phyloP scores from a whole-genome alignment of 2,329 filamentous ascomycete species.

The Verticillium nonalfalfae region DNA sequence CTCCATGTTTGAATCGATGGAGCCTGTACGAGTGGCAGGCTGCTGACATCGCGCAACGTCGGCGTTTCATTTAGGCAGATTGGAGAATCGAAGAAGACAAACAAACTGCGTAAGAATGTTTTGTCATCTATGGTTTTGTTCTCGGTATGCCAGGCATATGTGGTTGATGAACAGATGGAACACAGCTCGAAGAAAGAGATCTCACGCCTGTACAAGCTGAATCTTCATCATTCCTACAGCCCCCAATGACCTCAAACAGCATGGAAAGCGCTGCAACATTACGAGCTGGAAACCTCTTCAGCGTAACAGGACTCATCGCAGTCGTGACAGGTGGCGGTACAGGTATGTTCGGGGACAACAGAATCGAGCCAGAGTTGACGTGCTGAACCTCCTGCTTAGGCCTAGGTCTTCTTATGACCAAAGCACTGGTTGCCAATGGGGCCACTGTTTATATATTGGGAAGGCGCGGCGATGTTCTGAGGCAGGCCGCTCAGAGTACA shows the following conservation, averaged over 20 bases:
- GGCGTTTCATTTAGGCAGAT: no score
- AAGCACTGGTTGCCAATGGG: slow-evolving; percentile 17
- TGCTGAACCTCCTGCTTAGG: slow-evolving; percentile 20
- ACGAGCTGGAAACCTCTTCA: slow-evolving; percentile 32
- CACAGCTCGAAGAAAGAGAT: neutral
- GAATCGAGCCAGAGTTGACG: neutral
- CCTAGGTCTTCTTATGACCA: slow-evolving; percentile 52
- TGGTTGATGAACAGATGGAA: neutral
- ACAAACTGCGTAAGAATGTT: neutral
- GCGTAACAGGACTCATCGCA: slow-evolving; percentile 48
- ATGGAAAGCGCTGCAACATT: neutral
- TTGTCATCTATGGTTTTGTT: neutral
- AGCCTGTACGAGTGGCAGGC: neutral
- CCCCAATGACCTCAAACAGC: neutral
- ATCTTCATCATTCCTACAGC: neutral
- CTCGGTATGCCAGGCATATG: neutral
- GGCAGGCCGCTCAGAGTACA: slow-evolving; percentile 36
- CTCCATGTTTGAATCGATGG: neutral
- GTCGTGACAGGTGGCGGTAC: slow-evolving; percentile 55
- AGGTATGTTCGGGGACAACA: slow-evolving; percentile 26
- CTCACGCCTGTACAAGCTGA: neutral
- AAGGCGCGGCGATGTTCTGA: slow-evolving; percentile 25
- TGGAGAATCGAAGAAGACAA: neutral
- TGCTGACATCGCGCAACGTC: neutral
- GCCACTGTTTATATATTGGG: slow-evolving; percentile 30